phyloP scores from a whole-genome alignment of 352 stramenopile species.

The Phytophthora tubulina region DNA sequence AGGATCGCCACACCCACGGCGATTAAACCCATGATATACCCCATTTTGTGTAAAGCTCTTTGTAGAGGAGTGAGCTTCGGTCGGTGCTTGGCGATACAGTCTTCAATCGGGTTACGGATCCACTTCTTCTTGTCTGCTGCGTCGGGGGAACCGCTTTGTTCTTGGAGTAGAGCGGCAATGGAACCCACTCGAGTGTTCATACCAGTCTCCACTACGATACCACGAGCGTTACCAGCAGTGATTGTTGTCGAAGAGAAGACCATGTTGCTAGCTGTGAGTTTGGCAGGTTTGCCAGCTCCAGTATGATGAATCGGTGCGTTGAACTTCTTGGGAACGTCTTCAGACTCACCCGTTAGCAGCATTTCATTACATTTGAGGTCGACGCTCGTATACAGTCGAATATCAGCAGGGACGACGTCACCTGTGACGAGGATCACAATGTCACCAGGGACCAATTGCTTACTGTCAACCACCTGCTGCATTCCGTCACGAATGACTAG shows the following conservation, averaged over 20 bases:
- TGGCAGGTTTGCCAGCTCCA: constrained; percentile 36
- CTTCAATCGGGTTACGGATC: constrained; percentile 57
- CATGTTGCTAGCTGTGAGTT: constrained; percentile 89
- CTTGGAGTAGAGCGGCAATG: constrained; percentile 71
- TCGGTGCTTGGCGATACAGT: constrained; percentile 69
- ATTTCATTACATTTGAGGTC: constrained; percentile 94
- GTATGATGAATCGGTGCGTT: constrained; percentile 41
- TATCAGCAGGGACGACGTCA: constrained; percentile 94
- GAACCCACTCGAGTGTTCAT: constrained; percentile 80
- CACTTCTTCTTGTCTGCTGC: constrained; percentile 40
- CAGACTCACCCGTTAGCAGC: constrained; percentile 94
- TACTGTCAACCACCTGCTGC: constrained; percentile 73
- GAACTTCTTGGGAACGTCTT: constrained; percentile 81
- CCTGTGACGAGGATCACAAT: constrained; percentile 92
- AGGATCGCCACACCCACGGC: constrained; percentile 87
- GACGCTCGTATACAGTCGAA: constrained; percentile 88
- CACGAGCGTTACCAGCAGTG: constrained; percentile 81
- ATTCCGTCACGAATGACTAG: constrained; percentile 71
- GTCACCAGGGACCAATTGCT: constrained; percentile 79
- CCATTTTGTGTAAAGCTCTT: constrained; percentile 94
- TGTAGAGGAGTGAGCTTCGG: constrained; percentile 92
- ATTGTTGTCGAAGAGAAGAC: constrained; percentile 93
- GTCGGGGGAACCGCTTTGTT: constrained; percentile 36
- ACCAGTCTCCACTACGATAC: constrained; percentile 76
- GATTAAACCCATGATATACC: constrained; percentile 91